Conservation (phyloP, 164 flowering plant species). For the Tetrastigma voinierianum region DNA sequence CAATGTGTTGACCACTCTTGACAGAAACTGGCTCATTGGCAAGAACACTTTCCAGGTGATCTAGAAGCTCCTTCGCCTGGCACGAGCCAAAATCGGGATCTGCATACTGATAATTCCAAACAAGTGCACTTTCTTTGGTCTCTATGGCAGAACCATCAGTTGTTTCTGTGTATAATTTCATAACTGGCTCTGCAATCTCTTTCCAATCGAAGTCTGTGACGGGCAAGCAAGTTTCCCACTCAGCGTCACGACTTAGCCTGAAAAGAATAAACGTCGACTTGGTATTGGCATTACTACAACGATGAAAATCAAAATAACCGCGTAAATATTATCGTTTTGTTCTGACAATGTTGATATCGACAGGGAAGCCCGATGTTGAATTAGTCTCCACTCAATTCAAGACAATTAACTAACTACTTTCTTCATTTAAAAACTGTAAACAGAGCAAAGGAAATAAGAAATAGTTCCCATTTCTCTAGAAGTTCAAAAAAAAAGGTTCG, state of each 20-base stretch:
- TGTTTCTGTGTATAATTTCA: slow-evolving; percentile 42
- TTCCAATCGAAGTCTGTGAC: slow-evolving; percentile 47
- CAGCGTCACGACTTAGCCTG: slow-evolving; percentile 31
- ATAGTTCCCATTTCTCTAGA: too few species aligned
- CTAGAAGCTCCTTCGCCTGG: slow-evolving; percentile 60
- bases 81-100: slow-evolving; percentile 55
- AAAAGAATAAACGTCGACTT: background rate
- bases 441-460: too few species aligned
- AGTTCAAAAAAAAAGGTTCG: background rate
- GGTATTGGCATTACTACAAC: background rate
- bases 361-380: too few species aligned
- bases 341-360: too few species aligned
- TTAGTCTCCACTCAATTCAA: too few species aligned
- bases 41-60: slow-evolving; percentile 60
- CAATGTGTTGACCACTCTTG: slow-evolving; percentile 52
- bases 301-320: too few species aligned
- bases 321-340: too few species aligned
- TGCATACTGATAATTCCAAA: slow-evolving; percentile 44
- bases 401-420: too few species aligned
- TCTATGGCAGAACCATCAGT: slow-evolving; percentile 52
- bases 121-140: slow-evolving; percentile 45
- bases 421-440: too few species aligned
- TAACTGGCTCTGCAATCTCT: slow-evolving; percentile 47
- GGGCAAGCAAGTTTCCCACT: slow-evolving; percentile 38
- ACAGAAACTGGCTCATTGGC: slow-evolving; percentile 61